Evolutionary conservation across 257 asterid genomes (phyloP).

Genomic region (Capsicum chinense): DNA sequence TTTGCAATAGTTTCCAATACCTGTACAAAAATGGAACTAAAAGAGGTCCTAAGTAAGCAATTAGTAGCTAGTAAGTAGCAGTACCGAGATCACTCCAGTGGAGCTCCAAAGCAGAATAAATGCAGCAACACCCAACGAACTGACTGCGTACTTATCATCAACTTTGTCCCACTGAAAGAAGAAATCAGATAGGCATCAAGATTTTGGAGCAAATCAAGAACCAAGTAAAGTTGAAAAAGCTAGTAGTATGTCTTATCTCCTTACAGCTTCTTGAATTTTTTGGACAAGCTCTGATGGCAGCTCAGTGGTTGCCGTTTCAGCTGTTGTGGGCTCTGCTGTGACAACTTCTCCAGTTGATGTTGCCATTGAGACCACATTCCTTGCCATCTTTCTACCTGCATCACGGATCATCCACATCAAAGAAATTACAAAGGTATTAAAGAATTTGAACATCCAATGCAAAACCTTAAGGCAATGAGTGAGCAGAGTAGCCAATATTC

Average conservation of each 20-base stretch:
- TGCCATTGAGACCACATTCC: constrained; percentile 72
- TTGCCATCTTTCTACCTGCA: constrained; percentile 63
- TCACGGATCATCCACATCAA: not conserved
- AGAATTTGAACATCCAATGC: not conserved
- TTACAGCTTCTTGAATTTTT: constrained; percentile 66
- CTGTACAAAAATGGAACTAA: not conserved
- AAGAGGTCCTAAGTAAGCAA: not conserved
- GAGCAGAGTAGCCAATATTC: not conserved
- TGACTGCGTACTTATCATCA: constrained; percentile 89
- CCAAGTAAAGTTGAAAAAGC: not conserved
- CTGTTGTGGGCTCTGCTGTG: constrained; percentile 61
- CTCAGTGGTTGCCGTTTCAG: constrained; percentile 57
- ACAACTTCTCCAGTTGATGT: constrained; percentile 68
- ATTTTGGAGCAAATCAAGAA: not conserved
- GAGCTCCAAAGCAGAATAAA: constrained; percentile 63
- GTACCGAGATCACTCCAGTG: constrained; percentile 72
- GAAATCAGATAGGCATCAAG: not conserved
- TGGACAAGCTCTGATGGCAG: constrained; percentile 61
- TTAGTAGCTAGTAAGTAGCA: constrained; percentile 14
- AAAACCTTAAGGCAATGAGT: not conserved
- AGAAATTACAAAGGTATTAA: not conserved
- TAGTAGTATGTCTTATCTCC: constrained; percentile 14
- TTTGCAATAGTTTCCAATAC: not conserved
- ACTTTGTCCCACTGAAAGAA: constrained; percentile 77
- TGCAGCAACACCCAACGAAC: constrained; percentile 73